A percentile compares a stretch with the other conserved stretches of the same genome.
Conservation (phyloP, 495 filamentous ascomycete species). For the Lineolata rhizophorae region DNA sequence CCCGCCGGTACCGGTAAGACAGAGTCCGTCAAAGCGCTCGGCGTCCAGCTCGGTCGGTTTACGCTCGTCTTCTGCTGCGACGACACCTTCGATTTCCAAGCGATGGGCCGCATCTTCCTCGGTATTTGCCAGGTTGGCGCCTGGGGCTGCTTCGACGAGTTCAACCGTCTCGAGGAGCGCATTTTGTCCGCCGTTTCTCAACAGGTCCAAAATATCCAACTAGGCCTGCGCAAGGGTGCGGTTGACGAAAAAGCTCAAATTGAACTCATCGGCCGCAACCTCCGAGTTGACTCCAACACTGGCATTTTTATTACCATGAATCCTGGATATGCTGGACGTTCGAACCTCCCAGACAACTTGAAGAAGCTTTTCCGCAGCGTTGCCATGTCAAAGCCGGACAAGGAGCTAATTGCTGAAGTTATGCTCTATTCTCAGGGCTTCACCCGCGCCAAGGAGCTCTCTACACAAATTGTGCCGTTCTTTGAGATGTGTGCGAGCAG, state of each 20-base stretch:
- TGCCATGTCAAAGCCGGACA: constrained; percentile 98
- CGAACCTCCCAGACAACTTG: constrained; percentile 91
- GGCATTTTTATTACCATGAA: constrained; percentile 99
- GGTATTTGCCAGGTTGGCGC: constrained; percentile 98
- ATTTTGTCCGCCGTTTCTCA: constrained; percentile 96
- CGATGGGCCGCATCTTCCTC: constrained; percentile 97
- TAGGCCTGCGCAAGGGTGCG: constrained; percentile 64
- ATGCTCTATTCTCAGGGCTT: constrained; percentile 99
- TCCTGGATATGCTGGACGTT: constrained; percentile 92
- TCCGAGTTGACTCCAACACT: constrained; percentile 73
- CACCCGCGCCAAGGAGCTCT: constrained; percentile 77
- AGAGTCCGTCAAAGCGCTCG: constrained; percentile 93
- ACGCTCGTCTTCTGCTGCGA: constrained; percentile 98
- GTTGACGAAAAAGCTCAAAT: constrained; percentile 67
- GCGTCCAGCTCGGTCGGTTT: constrained; percentile 88
- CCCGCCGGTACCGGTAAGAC: constrained; percentile 99
- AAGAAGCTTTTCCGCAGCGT: constrained; percentile 99
- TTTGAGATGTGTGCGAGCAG: constrained; percentile 69
- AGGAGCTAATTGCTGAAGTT: constrained; percentile 96
- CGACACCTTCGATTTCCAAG: constrained; percentile 98
- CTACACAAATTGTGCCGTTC: constrained; percentile 89
- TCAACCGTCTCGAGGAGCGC: constrained; percentile 92
- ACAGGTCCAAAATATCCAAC: constrained; percentile 96
- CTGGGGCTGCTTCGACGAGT: constrained; percentile 99
- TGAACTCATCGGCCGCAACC: constrained; percentile 74